These are phyloP conservation scores for Apostasia shenzhenica DNA, from an alignment of 106 monocot species.

Conservation along the genomic window DNA sequence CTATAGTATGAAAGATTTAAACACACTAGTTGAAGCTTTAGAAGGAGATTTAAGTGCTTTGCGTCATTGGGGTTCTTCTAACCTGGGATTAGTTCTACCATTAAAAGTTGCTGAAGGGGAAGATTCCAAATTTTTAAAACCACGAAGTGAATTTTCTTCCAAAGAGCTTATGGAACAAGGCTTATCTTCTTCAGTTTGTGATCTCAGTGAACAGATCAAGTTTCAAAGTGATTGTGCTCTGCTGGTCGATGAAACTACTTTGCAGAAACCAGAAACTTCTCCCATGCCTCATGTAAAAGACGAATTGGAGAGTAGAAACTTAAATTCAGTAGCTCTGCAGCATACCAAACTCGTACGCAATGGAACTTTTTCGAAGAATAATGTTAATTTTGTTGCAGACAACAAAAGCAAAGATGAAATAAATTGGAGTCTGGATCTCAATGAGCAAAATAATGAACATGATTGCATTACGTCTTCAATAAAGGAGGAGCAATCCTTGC, in stretches of 20 bases:
- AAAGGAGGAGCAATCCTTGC: constrained; percentile 4
- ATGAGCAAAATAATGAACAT: constrained; percentile 14
- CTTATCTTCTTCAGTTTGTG: neutral
- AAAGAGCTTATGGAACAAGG: constrained; percentile 4
- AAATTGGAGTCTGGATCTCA: constrained; percentile 16
- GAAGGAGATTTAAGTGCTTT: constrained; percentile 52
- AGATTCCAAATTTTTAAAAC: constrained; percentile 11
- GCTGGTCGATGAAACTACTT: neutral
- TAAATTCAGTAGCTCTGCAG: neutral
- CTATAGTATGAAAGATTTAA: constrained; percentile 51
- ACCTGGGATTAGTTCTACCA: constrained; percentile 24
- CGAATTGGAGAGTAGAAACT: neutral
- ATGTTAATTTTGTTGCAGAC: neutral
- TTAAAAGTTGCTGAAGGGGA: constrained; percentile 2
- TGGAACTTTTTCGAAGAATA: neutral
- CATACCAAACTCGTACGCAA: neutral
- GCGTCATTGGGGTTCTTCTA: constrained; percentile 19
- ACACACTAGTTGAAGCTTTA: constrained; percentile 59
- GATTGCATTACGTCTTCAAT: neutral
- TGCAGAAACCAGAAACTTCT: constrained; percentile 2
- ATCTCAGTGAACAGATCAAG: neutral
- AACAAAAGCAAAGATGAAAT: neutral
- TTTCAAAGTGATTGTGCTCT: constrained; percentile 3
- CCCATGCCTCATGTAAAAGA: constrained; percentile 3
- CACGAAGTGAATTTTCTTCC: neutral